Base-by-base conservation (phyloP, 176 grass and related monocot species). In the Zoysia japonica region DNA sequence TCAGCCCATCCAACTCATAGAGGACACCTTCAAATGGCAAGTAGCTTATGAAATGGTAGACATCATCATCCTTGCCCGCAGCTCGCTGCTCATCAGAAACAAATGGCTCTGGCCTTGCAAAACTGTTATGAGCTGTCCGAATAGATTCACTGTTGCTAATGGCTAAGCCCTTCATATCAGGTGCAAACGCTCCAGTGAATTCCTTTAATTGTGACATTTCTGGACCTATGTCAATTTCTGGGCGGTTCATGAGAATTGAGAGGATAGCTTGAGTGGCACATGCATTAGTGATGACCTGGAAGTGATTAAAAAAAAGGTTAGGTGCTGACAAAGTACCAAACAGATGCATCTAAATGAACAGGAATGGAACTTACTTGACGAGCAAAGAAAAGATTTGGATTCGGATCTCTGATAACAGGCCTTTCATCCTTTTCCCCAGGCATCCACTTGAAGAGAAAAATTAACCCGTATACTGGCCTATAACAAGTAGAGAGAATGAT, bases 181-280 rank as follows among this genome's bases (percentile, higher is more conserved):
- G 86, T 12, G 92, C 82, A 9, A 99, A 99, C 46, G 90, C 89
- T 62, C 87, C 91, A 7, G 96, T 91, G 88, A 99, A 99, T 11
- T 99, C 92, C 85, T 95, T 99, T 56, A 99, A 41, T 5, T 82
- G 82, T n/a, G 89, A 91, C 13, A 99, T 42, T 68, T 99, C 96
- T 43, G 92, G 96, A 14, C 96, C 96, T 37, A 95, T 91, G 69
- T 99, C 92, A 20, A 99, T 93, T 65, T 94, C 90, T 53, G 96
- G 86, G 51, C 81, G 83, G 49, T 99, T 99, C 90, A 99, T 88
- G 69, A 99, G 82, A 73, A 95, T 91, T 39, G 96, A 95, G 52
- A 99, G 92, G 35, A 99, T 99, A 79, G 96, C 96, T 95, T 99
- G 92, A 60, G 96, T 99, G 52, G 96, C 96, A 81, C 92, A 99